Evolutionary conservation across 768 basidiomycete species (phyloP).

Genomic region (Tricholomella constricta): DNA sequence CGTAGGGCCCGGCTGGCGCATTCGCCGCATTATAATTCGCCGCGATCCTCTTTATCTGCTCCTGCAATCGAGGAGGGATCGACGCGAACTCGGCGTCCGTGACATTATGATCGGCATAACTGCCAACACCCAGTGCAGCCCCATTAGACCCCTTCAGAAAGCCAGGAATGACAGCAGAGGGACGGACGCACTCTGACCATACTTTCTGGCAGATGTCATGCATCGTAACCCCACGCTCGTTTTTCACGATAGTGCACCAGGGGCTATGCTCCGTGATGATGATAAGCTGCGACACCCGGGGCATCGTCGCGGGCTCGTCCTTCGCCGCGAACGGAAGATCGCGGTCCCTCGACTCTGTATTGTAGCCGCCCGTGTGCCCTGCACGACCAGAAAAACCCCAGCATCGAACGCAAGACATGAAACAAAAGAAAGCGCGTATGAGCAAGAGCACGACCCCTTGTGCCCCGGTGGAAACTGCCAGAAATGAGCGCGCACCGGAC

Average conservation of each 20-base stretch:
- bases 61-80: constrained; percentile 66
- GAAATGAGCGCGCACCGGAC: constrained; percentile 47
- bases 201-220: constrained; percentile 72
- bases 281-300: constrained; percentile 59
- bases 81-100: constrained; percentile 66
- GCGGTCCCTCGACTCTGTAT: constrained; percentile 56
- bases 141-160: too few relatives aligned
- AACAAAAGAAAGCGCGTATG: too few relatives aligned
- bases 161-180: background rate
- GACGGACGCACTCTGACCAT: constrained; percentile 70
- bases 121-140: constrained; percentile 26
- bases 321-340: constrained; percentile 55
- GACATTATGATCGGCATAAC: constrained; percentile 69
- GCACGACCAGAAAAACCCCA: background rate
- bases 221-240: constrained; percentile 73
- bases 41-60: constrained; percentile 68
- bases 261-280: constrained; percentile 64
- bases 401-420: too few relatives aligned
- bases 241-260: constrained; percentile 79
- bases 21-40: constrained; percentile 34
- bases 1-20: constrained; percentile 22
- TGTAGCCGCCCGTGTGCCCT: constrained; percentile 68
- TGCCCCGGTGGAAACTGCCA: background rate
- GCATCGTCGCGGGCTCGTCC: constrained; percentile 71
- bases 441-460: too few relatives aligned